Conservation (phyloP, 768 basidiomycete species). For the Boletus insuetus region DNA sequence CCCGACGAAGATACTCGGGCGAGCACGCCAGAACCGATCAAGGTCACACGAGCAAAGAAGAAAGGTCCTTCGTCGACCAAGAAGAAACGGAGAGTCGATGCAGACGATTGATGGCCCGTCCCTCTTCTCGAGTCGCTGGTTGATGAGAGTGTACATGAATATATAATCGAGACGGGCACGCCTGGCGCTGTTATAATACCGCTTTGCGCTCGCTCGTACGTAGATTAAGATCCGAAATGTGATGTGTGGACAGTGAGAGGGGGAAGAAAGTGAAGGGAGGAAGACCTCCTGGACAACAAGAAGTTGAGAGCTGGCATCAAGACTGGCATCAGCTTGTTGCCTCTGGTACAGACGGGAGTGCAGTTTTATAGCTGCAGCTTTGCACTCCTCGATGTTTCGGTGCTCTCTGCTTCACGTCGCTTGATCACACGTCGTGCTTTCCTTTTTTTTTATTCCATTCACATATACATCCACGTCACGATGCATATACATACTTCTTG, state of each 20-base stretch:
- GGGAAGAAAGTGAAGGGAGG: neutral
- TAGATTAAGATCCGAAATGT: conserved; percentile 4
- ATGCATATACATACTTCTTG: conserved; percentile 14
- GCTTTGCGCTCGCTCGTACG: conserved; percentile 16
- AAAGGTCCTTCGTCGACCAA: conserved; percentile 46
- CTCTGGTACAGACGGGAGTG: conserved; percentile 57
- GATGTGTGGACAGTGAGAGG: conserved; percentile 10
- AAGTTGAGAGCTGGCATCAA: conserved; percentile 75
- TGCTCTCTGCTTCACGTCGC: conserved; percentile 1
- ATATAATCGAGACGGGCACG: conserved; percentile 22
- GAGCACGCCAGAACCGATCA: conserved; percentile 67
- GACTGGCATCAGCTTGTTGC: conserved; percentile 77
- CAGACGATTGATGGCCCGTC: conserved; percentile 9
- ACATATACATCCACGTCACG: conserved; percentile 21
- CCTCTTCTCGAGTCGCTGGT: no score
- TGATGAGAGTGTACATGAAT: no score
- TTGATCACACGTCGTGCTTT: conserved; percentile 3
- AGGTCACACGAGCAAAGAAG: conserved; percentile 73
- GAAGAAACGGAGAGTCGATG: conserved; percentile 59
- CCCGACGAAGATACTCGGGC: conserved; percentile 45
- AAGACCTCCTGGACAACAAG: conserved; percentile 51
- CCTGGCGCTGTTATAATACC: conserved; percentile 13
- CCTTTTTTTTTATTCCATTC: conserved; percentile 21
- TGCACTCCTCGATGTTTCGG: neutral
- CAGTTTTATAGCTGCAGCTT: conserved; percentile 46